phyloP scores from a whole-genome alignment of 371 early-diverging fungal genomes.

The Umbelopsis sp. region DNA sequence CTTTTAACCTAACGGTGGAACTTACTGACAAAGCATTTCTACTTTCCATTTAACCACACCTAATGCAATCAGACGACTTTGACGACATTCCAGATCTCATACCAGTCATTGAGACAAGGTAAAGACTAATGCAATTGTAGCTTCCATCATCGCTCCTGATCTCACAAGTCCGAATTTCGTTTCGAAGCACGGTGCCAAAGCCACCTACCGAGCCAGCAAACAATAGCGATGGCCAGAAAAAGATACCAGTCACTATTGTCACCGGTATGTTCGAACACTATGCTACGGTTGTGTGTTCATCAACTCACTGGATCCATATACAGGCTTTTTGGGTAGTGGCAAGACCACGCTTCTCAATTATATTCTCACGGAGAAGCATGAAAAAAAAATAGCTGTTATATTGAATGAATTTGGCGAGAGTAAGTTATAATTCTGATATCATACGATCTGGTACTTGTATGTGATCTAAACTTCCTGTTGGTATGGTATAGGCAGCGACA shows the following conservation, averaged over 20 bases:
- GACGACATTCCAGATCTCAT: conserved; percentile 65
- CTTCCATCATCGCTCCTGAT: not conserved
- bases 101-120: conserved; percentile 29
- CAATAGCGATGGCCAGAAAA: conserved; percentile 26
- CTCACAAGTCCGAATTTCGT: not conserved
- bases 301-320: not conserved
- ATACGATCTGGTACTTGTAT: conserved; percentile 4
- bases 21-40: not conserved
- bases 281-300: not conserved
- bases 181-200: conserved; percentile 1
- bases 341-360: conserved; percentile 93
- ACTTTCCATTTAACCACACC: not conserved
- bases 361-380: conserved; percentile 88
- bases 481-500: conserved; percentile 72
- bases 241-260: conserved; percentile 78
- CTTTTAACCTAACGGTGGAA: no score
- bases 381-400: conserved; percentile 95
- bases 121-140: conserved; percentile 13
- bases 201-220: not conserved
- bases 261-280: conserved; percentile 43
- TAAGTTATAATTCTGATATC: conserved; percentile 19
- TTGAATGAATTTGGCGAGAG: conserved; percentile 87
- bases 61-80: conserved; percentile 26
- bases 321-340: conserved; percentile 89
- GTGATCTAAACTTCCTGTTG: not conserved